Evolutionary conservation across 345 rosid species (phyloP), one percentile per base, ranked within the genome.

Genomic region (Syzygium jambos): DNA sequence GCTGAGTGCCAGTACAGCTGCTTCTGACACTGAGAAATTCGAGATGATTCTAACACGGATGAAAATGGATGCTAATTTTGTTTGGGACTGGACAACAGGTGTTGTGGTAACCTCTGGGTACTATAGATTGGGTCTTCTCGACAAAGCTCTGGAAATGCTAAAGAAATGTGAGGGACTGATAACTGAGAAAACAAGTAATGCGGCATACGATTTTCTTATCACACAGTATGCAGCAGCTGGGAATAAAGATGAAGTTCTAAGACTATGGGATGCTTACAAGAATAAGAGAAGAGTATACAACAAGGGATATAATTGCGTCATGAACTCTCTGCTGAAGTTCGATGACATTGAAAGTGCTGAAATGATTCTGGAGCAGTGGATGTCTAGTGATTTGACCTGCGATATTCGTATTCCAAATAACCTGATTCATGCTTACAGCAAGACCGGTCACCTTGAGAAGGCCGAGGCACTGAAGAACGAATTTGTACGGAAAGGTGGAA

Each of bases 271-370:
- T 86, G 51, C 82, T 25, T 90, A 86, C 86, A 89, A 90, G 89
- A 86, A 87, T 77, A 63, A 78, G 6, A 27, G 2, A 3, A 89
- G 51, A 86, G 85, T 88, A 34, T 78, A 23, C 29, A 91, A 91
- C 49, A 61, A 10, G 23, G 93, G 90, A 3, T 91, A 92, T 86
- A 34, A 16, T 10, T 3, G 23, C 4, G 38, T 91, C 84, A 43
- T 93, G 21, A 13, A 43, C 11, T 86, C 93, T 63, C 43, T 92
- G 55, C 7, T 90, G 91, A 92, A 89, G 90, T 63, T 90, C 41
- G 91, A 92, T 46, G 95, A 93, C 89, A 7, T 92, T 56, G 93
- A 91, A 84, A 78, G 34, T 85, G 95, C 90, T 15, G 92, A 92
- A 87, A 87, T 84, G 87, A 88, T 93, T 78, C 90, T 89, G 78